Base-by-base conservation (phyloP, 139 green algal genomes). In the Choricystis sp. region DNA sequence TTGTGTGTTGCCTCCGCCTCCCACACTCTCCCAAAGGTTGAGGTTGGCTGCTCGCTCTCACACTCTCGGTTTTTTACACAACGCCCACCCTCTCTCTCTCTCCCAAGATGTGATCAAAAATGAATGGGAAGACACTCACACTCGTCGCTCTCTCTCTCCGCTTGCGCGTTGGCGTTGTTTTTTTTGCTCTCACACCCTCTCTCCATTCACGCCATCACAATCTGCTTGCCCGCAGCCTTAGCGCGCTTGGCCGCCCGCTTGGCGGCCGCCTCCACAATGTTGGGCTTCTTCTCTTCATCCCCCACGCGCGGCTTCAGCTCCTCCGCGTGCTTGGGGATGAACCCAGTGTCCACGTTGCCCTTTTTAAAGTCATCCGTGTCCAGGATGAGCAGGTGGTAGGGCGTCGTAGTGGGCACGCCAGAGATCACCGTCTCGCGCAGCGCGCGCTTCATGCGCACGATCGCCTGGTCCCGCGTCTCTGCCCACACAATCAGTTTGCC, bases 401-500 rank as follows among this genome's bases (percentile, higher is more conserved):
- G 72, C 26, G 74, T 77, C n/a, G 88, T 96, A 65, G 88, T 95
- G 70, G 86, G 83, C 64, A 96, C 88, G 26, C 88, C 89, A 4
- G 29, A 26, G 62, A 87, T 80, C 25, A 86, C 72, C 57, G 74
- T 77, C 73, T 83, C 79, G 59, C 70, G 73, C 40, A 95, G 74
- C 2, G 88, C 85, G 60, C 88, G 82, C 59, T 80, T 64, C 86
- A 94, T 91, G 73, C 88, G 82, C 22, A 63, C 69, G 73, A 95
- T 95, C 62, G 84, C 85, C 77, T 83, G 68, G 2, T 26, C 30
- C 26, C 89, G 71, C 80, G 92, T 76, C 60, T 83, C 78, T 19
- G 72, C 88, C 88, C 88, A 97, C 65, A 96, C 89, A 59, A 97
- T 96, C 26, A 97, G 89, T 84, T 97, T 97, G 74, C 91, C 91